Evolutionary conservation across 1,139 yeast species (phyloP).

Genomic region (Dujonia santamariae): DNA sequence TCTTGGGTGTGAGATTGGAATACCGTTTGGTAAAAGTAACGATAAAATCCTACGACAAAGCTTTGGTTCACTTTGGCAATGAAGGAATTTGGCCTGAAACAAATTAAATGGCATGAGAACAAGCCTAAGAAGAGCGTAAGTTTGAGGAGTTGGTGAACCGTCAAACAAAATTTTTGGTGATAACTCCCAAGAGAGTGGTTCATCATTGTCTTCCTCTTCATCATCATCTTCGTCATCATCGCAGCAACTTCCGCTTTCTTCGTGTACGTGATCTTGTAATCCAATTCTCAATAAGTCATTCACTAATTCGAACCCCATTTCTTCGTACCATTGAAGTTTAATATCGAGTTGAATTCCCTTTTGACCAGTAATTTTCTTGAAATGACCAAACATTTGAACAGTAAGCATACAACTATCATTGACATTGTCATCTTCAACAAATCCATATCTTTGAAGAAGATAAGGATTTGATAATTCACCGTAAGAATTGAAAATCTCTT

Average conservation of each 20-base stretch:
- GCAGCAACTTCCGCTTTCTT: conserved; percentile 4
- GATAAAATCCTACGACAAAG: conserved; percentile 15
- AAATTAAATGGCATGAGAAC: conserved; percentile 22
- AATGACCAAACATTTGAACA: conserved; percentile 44
- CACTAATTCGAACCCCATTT: conserved; percentile 45
- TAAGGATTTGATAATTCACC: conserved; percentile 66
- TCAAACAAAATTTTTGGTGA: conserved; percentile 21
- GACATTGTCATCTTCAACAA: conserved; percentile 53
- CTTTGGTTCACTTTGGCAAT: conserved; percentile 13
- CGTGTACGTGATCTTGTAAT: conserved; percentile 14
- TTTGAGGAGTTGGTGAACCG: conserved; percentile 25
- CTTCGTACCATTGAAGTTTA: conserved; percentile 65
- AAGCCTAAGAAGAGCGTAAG: conserved; percentile 24
- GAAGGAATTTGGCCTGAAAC: conserved; percentile 17
- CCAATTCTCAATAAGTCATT: conserved; percentile 27
- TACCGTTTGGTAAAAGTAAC: conserved; percentile 11
- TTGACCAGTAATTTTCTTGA: conserved; percentile 25
- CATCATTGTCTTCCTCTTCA: conserved; percentile 13
- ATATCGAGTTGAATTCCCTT: conserved; percentile 33
- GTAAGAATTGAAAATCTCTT: conserved; percentile 73
- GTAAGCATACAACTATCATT: conserved; percentile 59
- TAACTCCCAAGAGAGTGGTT: conserved; percentile 22
- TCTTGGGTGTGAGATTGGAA: conserved; percentile 5
- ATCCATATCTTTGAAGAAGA: conserved; percentile 73
- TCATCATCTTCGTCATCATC: conserved; percentile 15